phyloP scores from a whole-genome alignment of 306 rosid genomes.

The Fagus crenata region DNA sequence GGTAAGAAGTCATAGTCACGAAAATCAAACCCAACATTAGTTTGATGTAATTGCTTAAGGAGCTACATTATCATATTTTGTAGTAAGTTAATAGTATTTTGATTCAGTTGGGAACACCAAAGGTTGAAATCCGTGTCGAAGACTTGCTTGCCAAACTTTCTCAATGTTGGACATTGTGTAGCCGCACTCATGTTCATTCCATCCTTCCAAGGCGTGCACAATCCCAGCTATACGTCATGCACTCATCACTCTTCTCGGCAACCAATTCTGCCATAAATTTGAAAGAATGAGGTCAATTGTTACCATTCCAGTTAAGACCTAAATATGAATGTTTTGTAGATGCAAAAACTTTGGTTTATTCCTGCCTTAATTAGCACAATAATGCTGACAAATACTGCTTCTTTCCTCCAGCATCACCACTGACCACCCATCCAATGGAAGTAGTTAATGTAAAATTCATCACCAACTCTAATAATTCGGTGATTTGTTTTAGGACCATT shows the following conservation, averaged over 20 bases:
- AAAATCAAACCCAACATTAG: no score
- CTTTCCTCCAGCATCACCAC: no score
- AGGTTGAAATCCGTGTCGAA: constrained; percentile 50
- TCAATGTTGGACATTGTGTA: constrained; percentile 20
- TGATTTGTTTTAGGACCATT: no score
- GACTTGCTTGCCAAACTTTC: constrained; percentile 43
- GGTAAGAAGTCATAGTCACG: background rate
- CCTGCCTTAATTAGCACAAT: no score
- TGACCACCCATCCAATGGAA: no score
- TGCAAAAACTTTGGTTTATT: no score
- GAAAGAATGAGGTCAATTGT: background rate
- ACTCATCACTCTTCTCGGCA: constrained; percentile 53
- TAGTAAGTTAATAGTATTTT: background rate
- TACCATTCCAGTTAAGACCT: background rate
- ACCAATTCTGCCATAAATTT: constrained; percentile 20
- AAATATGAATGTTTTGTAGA: no score
- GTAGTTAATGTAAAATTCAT: no score
- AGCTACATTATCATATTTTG: no score
- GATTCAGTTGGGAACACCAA: constrained; percentile 6
- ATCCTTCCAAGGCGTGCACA: constrained; percentile 40
- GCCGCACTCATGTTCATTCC: constrained; percentile 46
- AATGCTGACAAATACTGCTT: no score
- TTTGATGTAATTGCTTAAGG: no score
- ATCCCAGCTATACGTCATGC: constrained; percentile 44
- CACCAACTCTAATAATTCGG: no score